Conservation (phyloP, 2,329 filamentous ascomycete species). For the Trichoderma cornu-damae region DNA sequence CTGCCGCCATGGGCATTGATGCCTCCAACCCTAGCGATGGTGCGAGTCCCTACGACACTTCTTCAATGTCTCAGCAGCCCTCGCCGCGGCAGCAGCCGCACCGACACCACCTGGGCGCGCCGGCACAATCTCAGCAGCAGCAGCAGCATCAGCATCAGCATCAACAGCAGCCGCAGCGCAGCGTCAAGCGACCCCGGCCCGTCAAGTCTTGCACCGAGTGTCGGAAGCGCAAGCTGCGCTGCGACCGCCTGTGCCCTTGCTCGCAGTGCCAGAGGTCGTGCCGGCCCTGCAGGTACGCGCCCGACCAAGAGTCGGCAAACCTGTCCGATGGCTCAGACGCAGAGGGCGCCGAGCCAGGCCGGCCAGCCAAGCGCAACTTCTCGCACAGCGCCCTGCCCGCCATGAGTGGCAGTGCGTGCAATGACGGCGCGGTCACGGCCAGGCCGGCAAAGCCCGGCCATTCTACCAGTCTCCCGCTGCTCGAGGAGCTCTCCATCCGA, state of each 20-base stretch:
- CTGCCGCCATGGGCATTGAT: slow-evolving; percentile 18
- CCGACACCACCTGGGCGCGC: slow-evolving; percentile 24
- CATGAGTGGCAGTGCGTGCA: slow-evolving; percentile 23
- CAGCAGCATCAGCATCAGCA: slow-evolving; percentile 27
- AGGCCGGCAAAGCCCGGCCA: slow-evolving; percentile 33
- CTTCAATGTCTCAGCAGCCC: slow-evolving; percentile 14
- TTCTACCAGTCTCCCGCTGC: slow-evolving; percentile 29
- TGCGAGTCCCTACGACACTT: slow-evolving; percentile 16
- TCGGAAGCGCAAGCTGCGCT: slow-evolving; percentile 53
- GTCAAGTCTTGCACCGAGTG: slow-evolving; percentile 55
- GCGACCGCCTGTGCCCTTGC: slow-evolving; percentile 52
- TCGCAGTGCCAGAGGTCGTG: slow-evolving; percentile 55
- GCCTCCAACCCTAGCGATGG: slow-evolving; percentile 18
- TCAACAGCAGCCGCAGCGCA: slow-evolving; percentile 35
- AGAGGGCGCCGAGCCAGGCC: slow-evolving; percentile 31
- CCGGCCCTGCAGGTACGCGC: slow-evolving; percentile 48
- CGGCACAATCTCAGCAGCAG: slow-evolving; percentile 24
- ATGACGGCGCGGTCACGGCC: slow-evolving; percentile 22
- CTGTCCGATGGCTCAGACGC: slow-evolving; percentile 47
- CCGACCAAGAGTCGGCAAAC: slow-evolving; percentile 44
- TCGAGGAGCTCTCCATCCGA: slow-evolving; percentile 46
- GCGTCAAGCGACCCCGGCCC: slow-evolving; percentile 50
- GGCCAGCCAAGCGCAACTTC: slow-evolving; percentile 37
- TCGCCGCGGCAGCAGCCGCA: slow-evolving; percentile 27
- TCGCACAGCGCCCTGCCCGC: slow-evolving; percentile 28